Conservation (phyloP, 176 grass and related monocot species). For the Metroxylon sagu region DNA sequence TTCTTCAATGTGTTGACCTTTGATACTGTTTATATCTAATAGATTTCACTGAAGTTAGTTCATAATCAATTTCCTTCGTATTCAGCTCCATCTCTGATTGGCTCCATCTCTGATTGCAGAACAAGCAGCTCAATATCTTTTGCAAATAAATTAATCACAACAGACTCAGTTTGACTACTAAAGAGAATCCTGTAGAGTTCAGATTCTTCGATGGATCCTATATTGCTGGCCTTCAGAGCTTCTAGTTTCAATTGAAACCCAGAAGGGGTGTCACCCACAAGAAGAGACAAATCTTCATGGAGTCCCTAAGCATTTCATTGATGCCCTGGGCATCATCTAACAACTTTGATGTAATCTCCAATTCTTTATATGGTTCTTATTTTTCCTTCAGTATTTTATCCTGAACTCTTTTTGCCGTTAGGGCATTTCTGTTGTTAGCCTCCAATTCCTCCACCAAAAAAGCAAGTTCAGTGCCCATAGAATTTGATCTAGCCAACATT, state of each 20-base stretch:
- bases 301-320: slow-evolving; percentile 37
- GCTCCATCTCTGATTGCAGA: slow-evolving; percentile 35
- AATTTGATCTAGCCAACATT: slow-evolving; percentile 76
- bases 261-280: neutral
- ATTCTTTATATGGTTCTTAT: slow-evolving; percentile 36
- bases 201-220: slow-evolving; percentile 27
- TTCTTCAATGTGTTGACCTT: no score
- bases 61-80: slow-evolving; percentile 14
- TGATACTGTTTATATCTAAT: no score
- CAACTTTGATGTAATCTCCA: slow-evolving; percentile 14
- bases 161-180: slow-evolving; percentile 32
- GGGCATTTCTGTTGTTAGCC: slow-evolving; percentile 42
- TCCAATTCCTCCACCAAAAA: slow-evolving; percentile 62
- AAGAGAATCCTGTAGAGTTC: slow-evolving; percentile 29
- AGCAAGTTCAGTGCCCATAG: slow-evolving; percentile 57
- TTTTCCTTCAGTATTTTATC: slow-evolving; percentile 35
- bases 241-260: slow-evolving; percentile 20
- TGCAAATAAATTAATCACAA: slow-evolving; percentile 28
- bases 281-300: slow-evolving; percentile 22
- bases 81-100: no score
- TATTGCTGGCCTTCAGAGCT: slow-evolving; percentile 8
- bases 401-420: slow-evolving; percentile 29
- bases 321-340: slow-evolving; percentile 21
- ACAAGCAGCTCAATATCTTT: slow-evolving; percentile 53
- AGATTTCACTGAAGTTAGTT: no score